Conservation (phyloP, 129 eudicot genomes). For the Lactuca saligna region DNA sequence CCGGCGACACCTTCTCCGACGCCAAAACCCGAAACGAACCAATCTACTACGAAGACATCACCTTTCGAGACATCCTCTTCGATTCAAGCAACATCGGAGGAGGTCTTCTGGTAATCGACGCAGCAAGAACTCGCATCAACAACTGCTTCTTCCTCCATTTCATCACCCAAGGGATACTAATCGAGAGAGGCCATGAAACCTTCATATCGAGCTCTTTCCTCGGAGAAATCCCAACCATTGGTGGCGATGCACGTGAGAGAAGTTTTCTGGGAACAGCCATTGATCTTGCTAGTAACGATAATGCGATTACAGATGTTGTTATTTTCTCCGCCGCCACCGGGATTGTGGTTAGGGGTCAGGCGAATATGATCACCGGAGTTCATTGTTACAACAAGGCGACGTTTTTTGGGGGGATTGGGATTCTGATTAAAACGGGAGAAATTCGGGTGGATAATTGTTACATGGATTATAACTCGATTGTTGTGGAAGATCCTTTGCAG, state of each 20-base stretch:
- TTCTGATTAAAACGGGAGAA: slow-evolving; percentile 52
- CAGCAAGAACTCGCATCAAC: slow-evolving; percentile 53
- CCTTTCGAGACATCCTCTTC: slow-evolving; percentile 65
- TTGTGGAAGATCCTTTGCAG: slow-evolving; percentile 66
- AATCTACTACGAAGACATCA: slow-evolving; percentile 58
- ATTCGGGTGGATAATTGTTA: slow-evolving; percentile 51
- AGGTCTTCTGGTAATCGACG: slow-evolving; percentile 55
- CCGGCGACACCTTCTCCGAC: slow-evolving; percentile 13
- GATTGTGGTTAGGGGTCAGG: slow-evolving; percentile 60
- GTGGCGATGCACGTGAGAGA: slow-evolving; percentile 54
- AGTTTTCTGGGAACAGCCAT: slow-evolving; percentile 56
- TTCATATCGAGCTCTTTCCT: slow-evolving; percentile 53
- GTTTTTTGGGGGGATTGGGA: slow-evolving; percentile 66
- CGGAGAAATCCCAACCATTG: slow-evolving; percentile 63
- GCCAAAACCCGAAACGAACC: slow-evolving; percentile 32
- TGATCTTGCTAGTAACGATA: slow-evolving; percentile 60
- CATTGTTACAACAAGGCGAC: slow-evolving; percentile 84
- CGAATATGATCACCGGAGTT: slow-evolving; percentile 69
- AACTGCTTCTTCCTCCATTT: slow-evolving; percentile 69
- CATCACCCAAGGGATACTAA: slow-evolving; percentile 59
- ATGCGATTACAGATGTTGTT: slow-evolving; percentile 60
- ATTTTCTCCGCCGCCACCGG: slow-evolving; percentile 65
- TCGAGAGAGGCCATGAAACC: slow-evolving; percentile 72
- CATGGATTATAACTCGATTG: slow-evolving; percentile 59
- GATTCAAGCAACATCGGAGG: slow-evolving; percentile 62